Conservation (phyloP, 441 rosid genomes). For the Dalechampia spathulata region DNA sequence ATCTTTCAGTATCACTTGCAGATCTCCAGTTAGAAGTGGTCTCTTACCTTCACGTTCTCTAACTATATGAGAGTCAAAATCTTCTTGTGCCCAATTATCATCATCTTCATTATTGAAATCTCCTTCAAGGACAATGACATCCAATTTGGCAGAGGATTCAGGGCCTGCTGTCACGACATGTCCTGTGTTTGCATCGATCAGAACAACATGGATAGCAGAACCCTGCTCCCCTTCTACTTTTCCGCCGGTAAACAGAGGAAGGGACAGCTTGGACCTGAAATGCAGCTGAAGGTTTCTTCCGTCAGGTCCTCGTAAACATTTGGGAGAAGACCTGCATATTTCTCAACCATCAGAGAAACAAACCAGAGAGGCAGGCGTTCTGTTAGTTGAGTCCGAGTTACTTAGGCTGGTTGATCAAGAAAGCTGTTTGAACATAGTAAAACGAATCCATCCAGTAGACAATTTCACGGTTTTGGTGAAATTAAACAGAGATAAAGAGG, state of each 20-base stretch:
- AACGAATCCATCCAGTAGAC: too few species aligned
- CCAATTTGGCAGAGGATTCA: conserved; percentile 60
- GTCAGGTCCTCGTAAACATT: conserved; percentile 59
- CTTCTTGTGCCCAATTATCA: conserved; percentile 69
- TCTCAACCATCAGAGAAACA: too few species aligned
- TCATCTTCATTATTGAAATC: conserved; percentile 78
- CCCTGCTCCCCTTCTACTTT: conserved; percentile 93
- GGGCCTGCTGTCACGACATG: conserved; percentile 61
- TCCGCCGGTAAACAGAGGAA: conserved; percentile 84
- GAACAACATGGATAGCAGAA: conserved; percentile 59
- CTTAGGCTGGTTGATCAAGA: too few species aligned
- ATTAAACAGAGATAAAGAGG: too few species aligned
- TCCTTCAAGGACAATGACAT: conserved; percentile 79
- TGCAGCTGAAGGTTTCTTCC: conserved; percentile 75
- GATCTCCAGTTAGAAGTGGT: conserved; percentile 73
- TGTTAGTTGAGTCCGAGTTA: too few species aligned
- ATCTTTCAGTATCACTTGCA: conserved; percentile 71
- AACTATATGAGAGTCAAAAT: conserved; percentile 68
- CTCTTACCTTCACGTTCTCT: conserved; percentile 89
- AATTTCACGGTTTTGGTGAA: too few species aligned
- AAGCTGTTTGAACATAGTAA: too few species aligned
- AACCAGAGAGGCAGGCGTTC: too few species aligned
- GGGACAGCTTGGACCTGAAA: conserved; percentile 67
- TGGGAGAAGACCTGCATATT: conserved; percentile 72
- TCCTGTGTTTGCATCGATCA: conserved; percentile 52